These are phyloP conservation scores for Helenozyma baotianmanensis DNA, from an alignment of 805 yeast genomes.

Conservation along the genomic window DNA sequence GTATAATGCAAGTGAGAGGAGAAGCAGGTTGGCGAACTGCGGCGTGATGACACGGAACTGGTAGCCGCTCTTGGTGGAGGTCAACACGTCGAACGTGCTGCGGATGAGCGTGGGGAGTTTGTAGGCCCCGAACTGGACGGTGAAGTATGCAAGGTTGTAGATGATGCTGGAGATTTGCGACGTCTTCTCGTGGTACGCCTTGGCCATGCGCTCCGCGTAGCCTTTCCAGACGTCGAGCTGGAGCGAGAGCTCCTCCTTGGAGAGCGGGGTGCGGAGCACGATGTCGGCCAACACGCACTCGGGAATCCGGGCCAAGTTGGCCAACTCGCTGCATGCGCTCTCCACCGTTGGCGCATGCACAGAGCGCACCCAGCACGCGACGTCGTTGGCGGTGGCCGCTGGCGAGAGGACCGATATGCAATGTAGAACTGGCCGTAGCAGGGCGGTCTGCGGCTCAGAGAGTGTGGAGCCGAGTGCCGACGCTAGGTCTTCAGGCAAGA, in stretches of 20 bases:
- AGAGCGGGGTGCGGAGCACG: conserved; percentile 32
- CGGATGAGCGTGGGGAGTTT: conserved; percentile 17
- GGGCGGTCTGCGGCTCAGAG: neutral
- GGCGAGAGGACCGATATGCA: conserved; percentile 7
- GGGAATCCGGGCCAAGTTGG: conserved; percentile 30
- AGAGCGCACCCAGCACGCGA: conserved; percentile 29
- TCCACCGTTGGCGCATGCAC: conserved; percentile 26
- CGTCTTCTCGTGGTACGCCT: conserved; percentile 16
- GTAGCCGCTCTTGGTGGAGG: conserved; percentile 18
- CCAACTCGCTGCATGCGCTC: conserved; percentile 28
- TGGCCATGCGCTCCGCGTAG: conserved; percentile 21
- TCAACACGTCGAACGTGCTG: conserved; percentile 16
- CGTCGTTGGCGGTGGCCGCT: neutral
- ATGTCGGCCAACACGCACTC: conserved; percentile 36
- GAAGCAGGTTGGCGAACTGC: conserved; percentile 15
- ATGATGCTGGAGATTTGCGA: conserved; percentile 17
- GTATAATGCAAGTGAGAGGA: conserved; percentile 21
- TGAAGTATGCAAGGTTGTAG: conserved; percentile 25
- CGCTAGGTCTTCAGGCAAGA: neutral
- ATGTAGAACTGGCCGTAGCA: conserved; percentile 1
- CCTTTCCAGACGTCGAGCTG: conserved; percentile 35
- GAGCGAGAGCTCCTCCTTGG: conserved; percentile 25
- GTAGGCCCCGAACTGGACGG: conserved; percentile 21
- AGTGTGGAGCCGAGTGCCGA: neutral
- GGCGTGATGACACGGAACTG: conserved; percentile 12